Evolutionary conservation across 2,329 filamentous ascomycete genomes (phyloP).

Genomic region (Trematosphaeria pertusa): DNA sequence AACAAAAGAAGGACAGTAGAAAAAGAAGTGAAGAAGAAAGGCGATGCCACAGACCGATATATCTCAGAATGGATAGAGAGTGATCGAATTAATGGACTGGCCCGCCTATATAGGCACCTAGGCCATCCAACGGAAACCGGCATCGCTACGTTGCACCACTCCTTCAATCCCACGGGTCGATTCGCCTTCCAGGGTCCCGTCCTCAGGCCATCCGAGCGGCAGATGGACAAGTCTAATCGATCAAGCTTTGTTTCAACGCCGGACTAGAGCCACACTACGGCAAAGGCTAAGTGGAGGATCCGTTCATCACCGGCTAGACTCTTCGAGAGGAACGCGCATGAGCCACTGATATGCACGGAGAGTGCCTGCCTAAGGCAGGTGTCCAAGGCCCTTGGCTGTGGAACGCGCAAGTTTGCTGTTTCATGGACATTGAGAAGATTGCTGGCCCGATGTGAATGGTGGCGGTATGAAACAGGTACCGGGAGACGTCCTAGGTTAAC

Average conservation of each 20-base stretch:
- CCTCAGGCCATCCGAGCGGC: not conserved
- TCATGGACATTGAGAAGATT: constrained; percentile 37
- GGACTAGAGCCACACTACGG: constrained; percentile 15
- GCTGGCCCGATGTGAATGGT: constrained; percentile 17
- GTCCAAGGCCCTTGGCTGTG: constrained; percentile 4
- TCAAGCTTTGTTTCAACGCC: constrained; percentile 34
- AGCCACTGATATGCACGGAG: constrained; percentile 18
- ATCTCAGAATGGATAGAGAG: constrained; percentile 12
- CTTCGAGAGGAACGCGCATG: constrained; percentile 9
- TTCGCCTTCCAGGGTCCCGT: too few relatives aligned
- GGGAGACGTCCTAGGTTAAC: constrained; percentile 15
- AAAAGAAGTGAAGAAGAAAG: constrained; percentile 24
- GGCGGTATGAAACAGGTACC: constrained; percentile 34
- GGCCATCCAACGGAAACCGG: constrained; percentile 5
- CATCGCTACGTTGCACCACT: too few relatives aligned
- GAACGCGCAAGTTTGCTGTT: constrained; percentile 31
- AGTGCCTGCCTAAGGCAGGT: constrained; percentile 9
- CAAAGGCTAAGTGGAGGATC: constrained; percentile 22
- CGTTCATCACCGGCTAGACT: constrained; percentile 26
- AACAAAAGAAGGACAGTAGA: constrained; percentile 27
- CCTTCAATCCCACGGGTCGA: too few relatives aligned
- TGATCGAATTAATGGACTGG: constrained; percentile 7
- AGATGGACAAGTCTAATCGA: not conserved
- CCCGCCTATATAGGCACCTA: constrained; percentile 32
- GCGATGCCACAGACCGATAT: too few relatives aligned